These are phyloP conservation scores for Ustilago crameri DNA, from an alignment of 1,284 basidiomycete species.

Conservation along the genomic window DNA sequence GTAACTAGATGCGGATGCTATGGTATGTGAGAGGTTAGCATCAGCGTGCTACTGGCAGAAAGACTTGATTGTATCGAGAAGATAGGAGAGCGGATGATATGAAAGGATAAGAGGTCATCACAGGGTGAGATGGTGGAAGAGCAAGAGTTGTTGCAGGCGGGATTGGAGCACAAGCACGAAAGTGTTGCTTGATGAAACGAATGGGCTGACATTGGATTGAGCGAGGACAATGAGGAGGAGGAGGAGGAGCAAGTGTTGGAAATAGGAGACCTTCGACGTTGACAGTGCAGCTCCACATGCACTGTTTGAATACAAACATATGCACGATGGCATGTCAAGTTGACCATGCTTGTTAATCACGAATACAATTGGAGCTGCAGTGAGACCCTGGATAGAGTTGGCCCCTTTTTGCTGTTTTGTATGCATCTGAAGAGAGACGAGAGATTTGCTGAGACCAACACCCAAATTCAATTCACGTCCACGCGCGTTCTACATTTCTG, in stretches of 20 bases:
- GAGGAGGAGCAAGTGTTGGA: neutral
- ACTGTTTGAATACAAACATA: constrained; percentile 6
- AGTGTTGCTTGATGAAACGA: neutral
- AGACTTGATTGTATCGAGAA: too few relatives aligned
- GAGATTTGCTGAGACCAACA: constrained; percentile 35
- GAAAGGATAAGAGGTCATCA: too few relatives aligned
- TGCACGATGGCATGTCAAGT: neutral
- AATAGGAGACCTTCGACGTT: constrained; percentile 15
- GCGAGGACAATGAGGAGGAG: neutral
- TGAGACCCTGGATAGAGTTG: constrained; percentile 14
- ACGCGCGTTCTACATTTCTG: constrained; percentile 7
- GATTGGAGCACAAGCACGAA: neutral
- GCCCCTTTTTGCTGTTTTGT: constrained; percentile 14
- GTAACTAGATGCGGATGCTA: neutral
- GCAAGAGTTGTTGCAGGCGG: neutral
- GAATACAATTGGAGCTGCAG: neutral
- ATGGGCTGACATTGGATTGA: neutral
- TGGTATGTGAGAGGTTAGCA: neutral
- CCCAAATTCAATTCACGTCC: constrained; percentile 2
- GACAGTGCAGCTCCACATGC: neutral
- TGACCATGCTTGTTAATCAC: neutral
- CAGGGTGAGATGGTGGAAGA: neutral
- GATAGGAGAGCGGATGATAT: too few relatives aligned
- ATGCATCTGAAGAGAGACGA: constrained; percentile 1
- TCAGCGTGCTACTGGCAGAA: too few relatives aligned